A percentile compares a stretch with the other conserved stretches of the same genome.
phyloP scores from a whole-genome alignment of 106 monocot species.

The Dendrobium huoshanense region DNA sequence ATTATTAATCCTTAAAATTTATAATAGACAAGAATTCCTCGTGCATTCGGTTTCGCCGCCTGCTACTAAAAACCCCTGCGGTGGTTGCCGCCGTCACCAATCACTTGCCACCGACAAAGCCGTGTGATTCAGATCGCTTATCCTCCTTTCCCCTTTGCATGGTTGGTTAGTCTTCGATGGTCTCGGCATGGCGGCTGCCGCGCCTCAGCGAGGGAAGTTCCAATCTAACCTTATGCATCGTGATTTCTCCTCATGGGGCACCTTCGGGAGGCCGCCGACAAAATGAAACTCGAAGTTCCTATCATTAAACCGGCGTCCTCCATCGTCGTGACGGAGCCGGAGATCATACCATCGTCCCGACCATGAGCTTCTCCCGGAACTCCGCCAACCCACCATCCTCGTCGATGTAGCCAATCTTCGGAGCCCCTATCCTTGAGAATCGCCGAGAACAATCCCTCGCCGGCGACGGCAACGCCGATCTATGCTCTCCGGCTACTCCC shows the following conservation, averaged over 20 bases:
- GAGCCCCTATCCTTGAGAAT: not conserved
- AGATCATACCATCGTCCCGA: not conserved
- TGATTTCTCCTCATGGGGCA: constrained; percentile 15
- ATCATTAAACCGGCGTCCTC: not conserved
- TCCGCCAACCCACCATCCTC: constrained; percentile 4
- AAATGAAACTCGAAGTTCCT: constrained; percentile 7
- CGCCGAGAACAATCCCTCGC: not conserved
- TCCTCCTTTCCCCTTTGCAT: not conserved
- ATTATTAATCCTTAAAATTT: not conserved
- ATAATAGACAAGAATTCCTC: not conserved
- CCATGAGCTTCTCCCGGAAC: constrained; percentile 19
- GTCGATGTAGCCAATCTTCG: not conserved
- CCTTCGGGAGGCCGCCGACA: constrained; percentile 26
- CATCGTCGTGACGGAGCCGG: not conserved
- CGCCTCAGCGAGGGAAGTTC: not conserved
- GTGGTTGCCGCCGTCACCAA: not conserved
- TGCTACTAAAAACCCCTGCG: not conserved
- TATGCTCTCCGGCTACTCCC: not conserved
- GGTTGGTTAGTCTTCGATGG: not conserved
- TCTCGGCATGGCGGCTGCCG: not conserved
- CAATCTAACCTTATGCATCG: not conserved
- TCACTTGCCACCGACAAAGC: not conserved
- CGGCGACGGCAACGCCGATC: not conserved
- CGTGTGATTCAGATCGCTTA: not conserved
- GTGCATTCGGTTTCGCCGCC: not conserved